phyloP scores from a whole-genome alignment of 1,139 yeast species.

The Suhomyces chickasaworum region DNA sequence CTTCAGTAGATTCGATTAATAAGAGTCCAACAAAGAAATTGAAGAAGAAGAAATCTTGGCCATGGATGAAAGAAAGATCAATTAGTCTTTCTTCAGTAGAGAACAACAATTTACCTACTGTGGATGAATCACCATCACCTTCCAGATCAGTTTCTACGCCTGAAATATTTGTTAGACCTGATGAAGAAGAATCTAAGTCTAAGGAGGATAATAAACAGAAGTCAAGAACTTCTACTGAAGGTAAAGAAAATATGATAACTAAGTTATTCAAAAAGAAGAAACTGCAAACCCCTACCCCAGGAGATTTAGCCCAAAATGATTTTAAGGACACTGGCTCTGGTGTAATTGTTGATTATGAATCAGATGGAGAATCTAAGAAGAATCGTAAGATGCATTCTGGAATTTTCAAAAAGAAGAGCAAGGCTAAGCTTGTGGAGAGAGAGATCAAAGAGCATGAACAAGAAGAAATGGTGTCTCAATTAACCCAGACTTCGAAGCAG shows the following conservation, averaged over 20 bases:
- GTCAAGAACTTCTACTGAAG: slow-evolving; percentile 12
- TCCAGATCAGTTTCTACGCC: slow-evolving; percentile 42
- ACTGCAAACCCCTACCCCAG: slow-evolving; percentile 14
- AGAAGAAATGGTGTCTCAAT: slow-evolving; percentile 4
- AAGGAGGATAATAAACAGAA: slow-evolving; percentile 10
- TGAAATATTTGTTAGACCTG: slow-evolving; percentile 21
- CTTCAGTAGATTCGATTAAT: slow-evolving; percentile 10
- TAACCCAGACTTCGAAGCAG: not conserved
- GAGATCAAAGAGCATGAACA: slow-evolving; percentile 10
- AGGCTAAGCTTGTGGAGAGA: slow-evolving; percentile 16
- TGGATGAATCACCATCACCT: slow-evolving; percentile 24
- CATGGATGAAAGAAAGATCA: slow-evolving; percentile 43
- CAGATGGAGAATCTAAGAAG: slow-evolving; percentile 26
- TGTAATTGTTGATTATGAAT: slow-evolving; percentile 34
- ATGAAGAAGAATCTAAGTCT: slow-evolving; percentile 12
- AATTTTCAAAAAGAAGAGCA: slow-evolving; percentile 31
- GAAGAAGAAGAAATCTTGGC: slow-evolving; percentile 44
- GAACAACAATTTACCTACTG: slow-evolving; percentile 23
- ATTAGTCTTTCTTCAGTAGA: slow-evolving; percentile 34
- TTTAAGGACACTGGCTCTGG: slow-evolving; percentile 27
- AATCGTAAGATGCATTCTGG: slow-evolving; percentile 21
- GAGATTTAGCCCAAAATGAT: slow-evolving; percentile 11
- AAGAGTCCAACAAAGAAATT: slow-evolving; percentile 23
- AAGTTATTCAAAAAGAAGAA: slow-evolving; percentile 49
- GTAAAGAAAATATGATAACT: slow-evolving; percentile 46